phyloP scores from a whole-genome alignment of 164 flowering plant species.

The Warburgia ugandensis region DNA sequence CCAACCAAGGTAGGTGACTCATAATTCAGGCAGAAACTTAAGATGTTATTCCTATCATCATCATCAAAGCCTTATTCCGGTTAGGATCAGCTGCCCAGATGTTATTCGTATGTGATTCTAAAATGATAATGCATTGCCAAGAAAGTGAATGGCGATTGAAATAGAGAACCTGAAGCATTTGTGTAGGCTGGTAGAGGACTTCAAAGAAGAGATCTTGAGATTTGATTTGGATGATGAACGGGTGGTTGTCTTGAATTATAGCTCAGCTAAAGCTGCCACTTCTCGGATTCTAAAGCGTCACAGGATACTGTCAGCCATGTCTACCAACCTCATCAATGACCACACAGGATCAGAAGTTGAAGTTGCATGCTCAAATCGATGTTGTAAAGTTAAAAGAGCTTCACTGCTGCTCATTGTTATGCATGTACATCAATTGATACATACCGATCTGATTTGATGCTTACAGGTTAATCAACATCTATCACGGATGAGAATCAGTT shows the following conservation, averaged over 20 bases:
- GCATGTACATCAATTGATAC: too few species aligned
- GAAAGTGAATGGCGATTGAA: constrained; percentile 65
- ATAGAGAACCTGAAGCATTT: constrained; percentile 72
- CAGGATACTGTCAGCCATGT: constrained; percentile 77
- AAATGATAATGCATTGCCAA: constrained; percentile 10
- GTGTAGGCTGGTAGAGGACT: constrained; percentile 61
- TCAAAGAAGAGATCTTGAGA: constrained; percentile 47
- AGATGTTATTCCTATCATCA: too few species aligned
- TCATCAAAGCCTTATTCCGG: too few species aligned
- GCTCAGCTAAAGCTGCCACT: constrained; percentile 61
- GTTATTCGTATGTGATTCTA: too few species aligned
- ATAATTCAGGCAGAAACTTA: not conserved
- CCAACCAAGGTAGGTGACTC: not conserved
- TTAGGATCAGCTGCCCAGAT: too few species aligned
- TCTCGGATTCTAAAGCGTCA: constrained; percentile 69
- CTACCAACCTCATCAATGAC: constrained; percentile 47
- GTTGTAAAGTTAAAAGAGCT: too few species aligned
- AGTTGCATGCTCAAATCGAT: constrained; percentile 14
- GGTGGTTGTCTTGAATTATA: constrained; percentile 60
- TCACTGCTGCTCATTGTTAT: too few species aligned
- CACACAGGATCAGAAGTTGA: constrained; percentile 12
- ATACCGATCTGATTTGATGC: too few species aligned
- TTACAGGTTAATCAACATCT: too few species aligned
- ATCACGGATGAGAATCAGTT: too few species aligned
- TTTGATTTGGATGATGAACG: constrained; percentile 90